These are phyloP conservation scores for Phytophthora sansomeana DNA, from an alignment of 352 stramenopile species.

Conservation along the genomic window DNA sequence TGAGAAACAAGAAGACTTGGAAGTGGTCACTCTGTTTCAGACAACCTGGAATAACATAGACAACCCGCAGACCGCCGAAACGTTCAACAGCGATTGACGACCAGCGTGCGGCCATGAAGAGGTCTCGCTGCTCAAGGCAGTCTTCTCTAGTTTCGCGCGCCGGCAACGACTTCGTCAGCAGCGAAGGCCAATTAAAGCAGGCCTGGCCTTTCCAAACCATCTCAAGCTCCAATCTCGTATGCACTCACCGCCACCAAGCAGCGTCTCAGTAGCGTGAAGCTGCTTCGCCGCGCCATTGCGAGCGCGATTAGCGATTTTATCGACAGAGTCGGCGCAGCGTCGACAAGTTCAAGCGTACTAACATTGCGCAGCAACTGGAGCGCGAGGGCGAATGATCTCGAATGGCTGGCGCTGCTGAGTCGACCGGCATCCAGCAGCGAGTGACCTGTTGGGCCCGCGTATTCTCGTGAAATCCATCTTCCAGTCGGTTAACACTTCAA, in stretches of 20 bases:
- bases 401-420: neutral
- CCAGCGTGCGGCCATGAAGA: neutral
- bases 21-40: no score
- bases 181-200: neutral
- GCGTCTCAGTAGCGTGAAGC: neutral
- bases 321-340: neutral
- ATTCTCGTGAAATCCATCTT: constrained; percentile 32
- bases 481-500: constrained; percentile 27
- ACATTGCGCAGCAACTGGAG: constrained; percentile 7
- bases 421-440: constrained; percentile 10
- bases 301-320: constrained; percentile 6
- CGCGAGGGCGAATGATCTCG: constrained; percentile 2
- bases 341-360: constrained; percentile 6
- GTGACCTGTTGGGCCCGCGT: constrained; percentile 5
- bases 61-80: neutral
- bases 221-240: neutral
- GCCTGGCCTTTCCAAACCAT: neutral
- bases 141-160: neutral
- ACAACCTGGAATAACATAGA: neutral
- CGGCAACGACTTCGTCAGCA: neutral
- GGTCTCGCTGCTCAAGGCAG: no score
- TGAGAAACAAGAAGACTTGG: no score
- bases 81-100: neutral
- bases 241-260: constrained; percentile 9
- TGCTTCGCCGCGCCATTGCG: neutral